A percentile compares a stretch with the other conserved stretches of the same genome.
Evolutionary conservation across 192 early-diverging fungal genomes (phyloP).

Genomic region (Podila horticola): DNA sequence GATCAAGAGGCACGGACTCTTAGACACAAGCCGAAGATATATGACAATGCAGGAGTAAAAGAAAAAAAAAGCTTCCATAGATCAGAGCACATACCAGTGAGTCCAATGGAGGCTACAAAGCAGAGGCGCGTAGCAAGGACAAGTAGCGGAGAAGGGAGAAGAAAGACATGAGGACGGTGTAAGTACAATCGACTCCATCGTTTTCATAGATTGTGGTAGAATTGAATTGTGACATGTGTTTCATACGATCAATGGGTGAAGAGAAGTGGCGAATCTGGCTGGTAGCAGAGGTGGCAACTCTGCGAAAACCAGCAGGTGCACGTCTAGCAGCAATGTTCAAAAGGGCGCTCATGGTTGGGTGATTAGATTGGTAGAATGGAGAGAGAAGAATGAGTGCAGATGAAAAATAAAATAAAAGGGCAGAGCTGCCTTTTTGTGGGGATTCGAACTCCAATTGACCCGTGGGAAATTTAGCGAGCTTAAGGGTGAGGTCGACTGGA

Average conservation of each 20-base stretch:
- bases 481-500: not conserved
- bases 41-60: not conserved
- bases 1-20: not conserved
- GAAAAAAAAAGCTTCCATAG: not conserved
- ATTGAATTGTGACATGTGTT: not conserved
- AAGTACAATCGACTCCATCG: not conserved
- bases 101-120: conserved; percentile 28
- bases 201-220: not conserved
- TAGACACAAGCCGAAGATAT: not conserved
- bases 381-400: not conserved
- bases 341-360: conserved; percentile 22
- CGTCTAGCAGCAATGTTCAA: conserved; percentile 27
- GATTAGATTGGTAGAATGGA: conserved; percentile 5
- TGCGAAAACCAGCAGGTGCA: conserved; percentile 13
- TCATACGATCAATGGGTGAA: conserved; percentile 40
- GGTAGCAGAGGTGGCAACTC: conserved; percentile 6
- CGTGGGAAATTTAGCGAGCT: not conserved
- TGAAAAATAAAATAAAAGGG: not conserved
- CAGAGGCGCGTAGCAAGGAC: too few relatives aligned
- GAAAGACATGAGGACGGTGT: not conserved
- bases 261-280: conserved; percentile 35
- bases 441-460: not conserved
- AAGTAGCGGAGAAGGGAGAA: not conserved
- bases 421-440: not conserved
- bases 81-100: conserved; percentile 22